Conservation (phyloP, 805 yeast species). For the Saccharomycopsis olivae region DNA sequence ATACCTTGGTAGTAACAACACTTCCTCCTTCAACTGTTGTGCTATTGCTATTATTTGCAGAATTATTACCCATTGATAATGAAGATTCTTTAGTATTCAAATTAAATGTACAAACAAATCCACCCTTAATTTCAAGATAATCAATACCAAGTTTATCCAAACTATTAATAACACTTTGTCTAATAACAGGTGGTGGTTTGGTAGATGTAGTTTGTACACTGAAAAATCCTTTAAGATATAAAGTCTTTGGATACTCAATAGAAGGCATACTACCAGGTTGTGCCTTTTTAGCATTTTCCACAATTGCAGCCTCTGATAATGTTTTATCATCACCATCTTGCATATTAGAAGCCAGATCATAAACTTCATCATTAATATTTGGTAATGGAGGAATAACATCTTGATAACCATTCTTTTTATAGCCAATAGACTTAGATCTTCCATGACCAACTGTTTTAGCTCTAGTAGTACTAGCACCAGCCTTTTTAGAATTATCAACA, state of each 20-base stretch:
- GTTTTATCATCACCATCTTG: slow-evolving; percentile 21
- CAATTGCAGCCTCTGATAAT: slow-evolving; percentile 37
- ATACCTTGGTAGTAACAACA: slow-evolving; percentile 6
- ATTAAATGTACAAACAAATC: slow-evolving; percentile 59
- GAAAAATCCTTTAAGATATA: slow-evolving; percentile 86
- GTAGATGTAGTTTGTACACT: slow-evolving; percentile 93
- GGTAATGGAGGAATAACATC: slow-evolving; percentile 24
- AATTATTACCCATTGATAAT: slow-evolving; percentile 11
- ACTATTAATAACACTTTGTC: slow-evolving; percentile 73
- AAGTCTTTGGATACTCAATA: slow-evolving; percentile 83
- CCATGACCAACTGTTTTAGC: slow-evolving; percentile 83
- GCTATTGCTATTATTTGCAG: slow-evolving; percentile 16
- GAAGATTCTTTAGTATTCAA: slow-evolving; percentile 2
- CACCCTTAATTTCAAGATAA: slow-evolving; percentile 86
- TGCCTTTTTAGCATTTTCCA: slow-evolving; percentile 43
- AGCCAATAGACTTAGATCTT: slow-evolving; percentile 45
- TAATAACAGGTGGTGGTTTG: slow-evolving; percentile 78
- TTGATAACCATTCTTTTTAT: slow-evolving; percentile 9
- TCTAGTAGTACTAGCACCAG: slow-evolving; percentile 59
- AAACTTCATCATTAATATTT: slow-evolving; percentile 31
- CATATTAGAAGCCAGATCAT: slow-evolving; percentile 39
- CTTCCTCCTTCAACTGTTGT: slow-evolving; percentile 17
- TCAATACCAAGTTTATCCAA: slow-evolving; percentile 68
- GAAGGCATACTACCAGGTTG: slow-evolving; percentile 82
- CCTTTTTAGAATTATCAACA: background rate